A percentile compares a stretch with the other conserved stretches of the same genome.
phyloP scores from a whole-genome alignment of 2,329 filamentous ascomycete species.

The Fusarium liriodendri region DNA sequence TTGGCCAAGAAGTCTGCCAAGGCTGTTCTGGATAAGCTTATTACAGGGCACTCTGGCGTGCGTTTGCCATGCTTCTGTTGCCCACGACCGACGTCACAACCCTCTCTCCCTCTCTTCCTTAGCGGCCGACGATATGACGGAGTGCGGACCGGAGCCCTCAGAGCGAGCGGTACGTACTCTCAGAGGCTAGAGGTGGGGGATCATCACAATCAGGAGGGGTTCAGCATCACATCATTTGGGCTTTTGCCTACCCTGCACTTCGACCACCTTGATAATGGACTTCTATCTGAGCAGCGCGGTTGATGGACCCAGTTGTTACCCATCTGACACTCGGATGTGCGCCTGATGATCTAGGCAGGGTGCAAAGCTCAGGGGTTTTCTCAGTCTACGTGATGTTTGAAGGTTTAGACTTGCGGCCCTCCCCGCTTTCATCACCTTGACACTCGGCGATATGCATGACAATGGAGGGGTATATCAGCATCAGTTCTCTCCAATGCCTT shows the following conservation, averaged over 20 bases:
- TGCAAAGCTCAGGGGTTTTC: background rate
- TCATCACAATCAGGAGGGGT: conserved; percentile 33
- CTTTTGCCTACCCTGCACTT: conserved; percentile 17
- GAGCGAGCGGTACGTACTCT: background rate
- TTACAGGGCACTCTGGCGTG: conserved; percentile 15
- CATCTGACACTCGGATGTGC: background rate
- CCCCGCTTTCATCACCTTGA: background rate
- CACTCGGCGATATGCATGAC: background rate
- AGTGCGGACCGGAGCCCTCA: background rate
- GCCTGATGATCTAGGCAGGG: background rate
- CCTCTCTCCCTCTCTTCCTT: background rate
- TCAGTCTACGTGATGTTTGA: background rate
- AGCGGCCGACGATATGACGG: background rate
- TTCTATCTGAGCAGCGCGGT: background rate
- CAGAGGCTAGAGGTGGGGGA: conserved; percentile 34
- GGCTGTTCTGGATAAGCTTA: conserved; percentile 34
- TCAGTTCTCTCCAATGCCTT: background rate
- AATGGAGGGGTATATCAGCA: background rate
- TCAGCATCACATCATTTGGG: background rate
- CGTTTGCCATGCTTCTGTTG: conserved; percentile 2
- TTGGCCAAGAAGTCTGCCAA: conserved; percentile 15
- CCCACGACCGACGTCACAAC: conserved; percentile 28
- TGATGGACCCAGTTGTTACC: background rate
- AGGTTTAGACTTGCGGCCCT: background rate
- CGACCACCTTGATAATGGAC: background rate